These are phyloP conservation scores for Helianthus annuus DNA, from an alignment of 129 eudicot species.

Conservation along the genomic window HanXRQr2.0-SUNRISE NC_035447.2:57370545-57371044, in stretches of 20 bases:
- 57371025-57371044: no score
- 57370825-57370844: constrained; percentile 96
- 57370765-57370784: constrained; percentile 65
- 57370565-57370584: constrained; percentile 68
- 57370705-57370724: constrained; percentile 50
- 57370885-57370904: constrained; percentile 45
- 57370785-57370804: constrained; percentile 68
- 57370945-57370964: constrained; percentile 49
- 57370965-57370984: constrained; percentile 12
- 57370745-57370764: constrained; percentile 61
- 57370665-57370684: constrained; percentile 55
- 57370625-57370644: constrained; percentile 68
- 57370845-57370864: constrained; percentile 85
- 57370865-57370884: constrained; percentile 57
- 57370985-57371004: constrained; percentile 33
- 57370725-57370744: constrained; percentile 40
- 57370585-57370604: constrained; percentile 64
- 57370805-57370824: constrained; percentile 60
- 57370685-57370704: constrained; percentile 54
- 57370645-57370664: constrained; percentile 58
- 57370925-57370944: constrained; percentile 29
- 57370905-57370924: constrained; percentile 39
- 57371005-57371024: constrained; percentile 19
- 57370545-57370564: constrained; percentile 97
- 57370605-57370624: constrained; percentile 67